Evolutionary conservation across 2,329 filamentous ascomycete species (phyloP), one percentile per base, ranked within the genome.

Genomic region (Canariomyces notabilis): DNA sequence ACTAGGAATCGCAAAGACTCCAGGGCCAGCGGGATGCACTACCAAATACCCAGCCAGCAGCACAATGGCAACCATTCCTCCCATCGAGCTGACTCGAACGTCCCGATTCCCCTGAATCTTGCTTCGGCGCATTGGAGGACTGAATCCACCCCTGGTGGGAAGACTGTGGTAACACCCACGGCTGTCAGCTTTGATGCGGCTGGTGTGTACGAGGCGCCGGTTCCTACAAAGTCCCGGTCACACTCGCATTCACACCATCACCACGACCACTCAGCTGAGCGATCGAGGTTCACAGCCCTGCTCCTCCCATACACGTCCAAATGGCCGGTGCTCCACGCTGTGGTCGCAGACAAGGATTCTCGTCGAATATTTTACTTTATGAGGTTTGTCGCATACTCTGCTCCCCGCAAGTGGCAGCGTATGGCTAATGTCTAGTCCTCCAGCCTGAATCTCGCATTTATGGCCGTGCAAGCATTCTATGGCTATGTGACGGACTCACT

Each of bases 301-400:
- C 64, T 97, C 3, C 72, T 97, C n/a, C 75, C 76, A 0, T 75
- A 79, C 44, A 84, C 83, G 9, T 76, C 84, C 39, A 73, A 74
- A 20, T 88, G 84, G 63, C 90, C 91, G 0, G 74, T 97, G 26
- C 60, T 96, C 15, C 83, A 96, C 61, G 85, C 88, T 43, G 89
- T 98, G 48, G 69, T 98, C 58, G 80, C 83, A 12, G 91, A 97
- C 61, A 89, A 89, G 59, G 91, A 98, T 64, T 97, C 91, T 14
- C 79, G 93, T 48, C 81, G 91, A 36, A 97, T 98, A 53, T 94
- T 95, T 57, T 98, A 98, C 67, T 98, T 97, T 59, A 95, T 95
- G 81, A 79, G 76, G 87, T 94, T 73, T 61, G 83, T 64, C 16
- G 2, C 11, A 3, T 9, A 12, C 12, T 14, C 14, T 14, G 2